Base-by-base conservation (phyloP, 2,329 filamentous ascomycete species). In the Bisporella sp. region DNA sequence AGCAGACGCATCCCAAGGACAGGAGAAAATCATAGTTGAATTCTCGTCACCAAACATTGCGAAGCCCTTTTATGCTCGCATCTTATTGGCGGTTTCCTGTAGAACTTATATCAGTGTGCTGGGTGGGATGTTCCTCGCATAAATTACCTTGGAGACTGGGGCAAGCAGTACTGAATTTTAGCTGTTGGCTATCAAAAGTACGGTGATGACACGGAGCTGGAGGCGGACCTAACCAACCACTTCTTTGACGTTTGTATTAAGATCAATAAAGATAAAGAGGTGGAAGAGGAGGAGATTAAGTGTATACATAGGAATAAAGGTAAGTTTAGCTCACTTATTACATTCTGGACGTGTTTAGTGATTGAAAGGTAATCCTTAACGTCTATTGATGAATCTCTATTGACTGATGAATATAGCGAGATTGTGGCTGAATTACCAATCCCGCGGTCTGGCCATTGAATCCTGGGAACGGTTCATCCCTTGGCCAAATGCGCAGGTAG, bases 41-140 rank as follows among this genome's bases (percentile, higher is more conserved):
- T 93, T 92, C 68, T 89, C 85, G 6, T 90, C 85, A 6, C 88
- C 89, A 46, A 93, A 93, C 66, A 90, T 93, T 52, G 88, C 88
- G 43, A 92, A 92, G 70, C 87, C 84, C 21, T 89, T 90, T 68
- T 82, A 87, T 62, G 84, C 83, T 28, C 83, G 82, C 85, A 91
- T 70, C 71, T 90, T 56, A 85, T 89, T 50, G 85, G 86, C 41
- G 83, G 82, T 32, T 87, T 87, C 65, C 69, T 89, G 21, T 73
- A 82, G 28, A 88, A 88, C 60, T 64, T 89, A 2, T 86, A 89
- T 63, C 73, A 83, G 59, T 73, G 68, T 13, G 79, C 81, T 46
- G 86, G 85, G 21, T 89, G 84, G 81, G 79, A 89, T 35, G 84
- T 88, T 0, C 67, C 81, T 42, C 74, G 80, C 29, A 77, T 89